These are phyloP conservation scores for Hypoxylon cercidicola DNA, from an alignment of 495 filamentous ascomycete species.

Conservation along the genomic window DNA sequence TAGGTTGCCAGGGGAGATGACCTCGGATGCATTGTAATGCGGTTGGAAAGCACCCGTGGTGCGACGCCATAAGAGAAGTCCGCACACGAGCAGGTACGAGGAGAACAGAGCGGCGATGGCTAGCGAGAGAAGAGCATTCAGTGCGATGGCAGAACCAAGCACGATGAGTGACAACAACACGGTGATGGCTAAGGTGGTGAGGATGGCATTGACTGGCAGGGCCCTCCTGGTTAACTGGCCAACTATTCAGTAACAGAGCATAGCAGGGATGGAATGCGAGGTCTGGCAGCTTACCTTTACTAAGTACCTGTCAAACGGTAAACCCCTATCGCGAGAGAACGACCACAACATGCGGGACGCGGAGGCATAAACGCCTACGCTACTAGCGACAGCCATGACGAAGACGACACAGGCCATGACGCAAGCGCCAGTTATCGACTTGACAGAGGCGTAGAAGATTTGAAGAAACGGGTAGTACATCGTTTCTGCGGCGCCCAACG, in stretches of 20 bases:
- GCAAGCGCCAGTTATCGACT: conserved; percentile 53
- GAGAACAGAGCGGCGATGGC: conserved; percentile 53
- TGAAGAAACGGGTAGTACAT: conserved; percentile 61
- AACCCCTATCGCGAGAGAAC: conserved; percentile 62
- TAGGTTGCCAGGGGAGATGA: conserved; percentile 50
- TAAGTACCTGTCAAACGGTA: conserved; percentile 58
- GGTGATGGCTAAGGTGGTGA: conserved; percentile 58
- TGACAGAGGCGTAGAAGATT: conserved; percentile 56
- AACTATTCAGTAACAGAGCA: conserved; percentile 36
- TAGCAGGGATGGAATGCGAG: background rate
- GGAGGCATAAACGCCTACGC: conserved; percentile 59
- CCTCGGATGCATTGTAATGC: conserved; percentile 26
- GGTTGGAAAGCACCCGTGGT: conserved; percentile 50
- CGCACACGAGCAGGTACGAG: conserved; percentile 59
- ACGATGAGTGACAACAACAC: conserved; percentile 67
- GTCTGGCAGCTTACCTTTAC: conserved; percentile 51
- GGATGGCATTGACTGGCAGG: conserved; percentile 62
- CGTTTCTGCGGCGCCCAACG: conserved; percentile 45
- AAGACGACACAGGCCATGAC: conserved; percentile 58
- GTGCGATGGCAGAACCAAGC: conserved; percentile 64
- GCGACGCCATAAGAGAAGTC: conserved; percentile 61
- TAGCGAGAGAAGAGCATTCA: conserved; percentile 64
- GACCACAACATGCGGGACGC: conserved; percentile 65
- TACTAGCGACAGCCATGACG: conserved; percentile 52
- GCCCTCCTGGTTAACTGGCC: conserved; percentile 40